Evolutionary conservation across 2,329 filamentous ascomycete genomes (phyloP).

Genomic region (Lecanicillium sp.): DNA sequence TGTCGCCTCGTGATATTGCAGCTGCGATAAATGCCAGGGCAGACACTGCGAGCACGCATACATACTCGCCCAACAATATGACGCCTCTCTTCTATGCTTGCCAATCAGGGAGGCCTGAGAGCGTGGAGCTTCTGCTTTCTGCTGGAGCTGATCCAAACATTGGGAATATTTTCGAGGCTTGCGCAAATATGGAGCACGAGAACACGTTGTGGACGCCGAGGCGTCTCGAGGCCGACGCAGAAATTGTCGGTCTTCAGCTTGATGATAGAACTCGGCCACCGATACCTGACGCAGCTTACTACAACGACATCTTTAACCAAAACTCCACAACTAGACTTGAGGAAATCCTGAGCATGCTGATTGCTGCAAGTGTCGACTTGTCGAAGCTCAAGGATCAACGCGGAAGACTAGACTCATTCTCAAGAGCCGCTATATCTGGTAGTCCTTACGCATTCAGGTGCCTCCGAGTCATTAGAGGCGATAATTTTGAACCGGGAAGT

Average conservation of each 20-base stretch:
- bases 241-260: neutral
- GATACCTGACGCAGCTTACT: neutral
- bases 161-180: constrained; percentile 16
- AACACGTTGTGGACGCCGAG: constrained; percentile 6
- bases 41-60: neutral
- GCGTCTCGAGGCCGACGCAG: neutral
- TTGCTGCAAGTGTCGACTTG: neutral
- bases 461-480: neutral
- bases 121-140: constrained; percentile 22
- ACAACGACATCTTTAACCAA: neutral
- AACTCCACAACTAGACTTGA: constrained; percentile 1
- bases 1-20: neutral
- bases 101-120: constrained; percentile 21
- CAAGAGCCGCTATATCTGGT: neutral
- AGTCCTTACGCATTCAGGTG: neutral
- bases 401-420: neutral
- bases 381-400: neutral
- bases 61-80: neutral
- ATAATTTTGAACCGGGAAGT: neutral
- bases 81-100: constrained; percentile 24
- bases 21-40: constrained; percentile 3
- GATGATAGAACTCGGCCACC: constrained; percentile 1
- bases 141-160: constrained; percentile 19
- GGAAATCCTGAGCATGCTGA: constrained; percentile 4
- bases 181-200: constrained; percentile 17